phyloP scores from a whole-genome alignment of 1,284 basidiomycete species.

The Pterula multifida region DNA sequence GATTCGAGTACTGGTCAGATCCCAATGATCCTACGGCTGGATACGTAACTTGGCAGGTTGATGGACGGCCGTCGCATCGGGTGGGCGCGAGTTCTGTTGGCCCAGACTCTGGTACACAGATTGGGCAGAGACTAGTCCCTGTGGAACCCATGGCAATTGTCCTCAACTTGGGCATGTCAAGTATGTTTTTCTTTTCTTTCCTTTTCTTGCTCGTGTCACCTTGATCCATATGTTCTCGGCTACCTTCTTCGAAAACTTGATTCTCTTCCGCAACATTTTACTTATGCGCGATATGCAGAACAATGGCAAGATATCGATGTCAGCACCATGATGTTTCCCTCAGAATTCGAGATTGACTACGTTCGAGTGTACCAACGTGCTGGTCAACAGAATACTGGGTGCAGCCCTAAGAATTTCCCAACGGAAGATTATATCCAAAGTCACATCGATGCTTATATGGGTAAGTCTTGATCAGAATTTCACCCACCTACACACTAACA shows the following conservation, averaged over 20 bases:
- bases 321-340: constrained; percentile 47
- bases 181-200: constrained; percentile 22
- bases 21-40: constrained; percentile 38
- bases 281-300: constrained; percentile 29
- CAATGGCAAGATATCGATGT: constrained; percentile 37
- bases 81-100: constrained; percentile 44
- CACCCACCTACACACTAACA: too few species aligned
- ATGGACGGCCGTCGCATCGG: constrained; percentile 37
- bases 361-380: constrained; percentile 60
- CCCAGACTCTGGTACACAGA: constrained; percentile 38
- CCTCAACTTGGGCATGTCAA: constrained; percentile 53
- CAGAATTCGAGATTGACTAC: constrained; percentile 57
- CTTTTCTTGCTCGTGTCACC: not conserved
- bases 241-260: not conserved
- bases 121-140: constrained; percentile 55
- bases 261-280: not conserved
- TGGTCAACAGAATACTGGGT: constrained; percentile 38
- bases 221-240: too few species aligned
- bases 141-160: constrained; percentile 67
- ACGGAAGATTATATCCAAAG: constrained; percentile 54
- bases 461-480: not conserved
- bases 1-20: constrained; percentile 62
- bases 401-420: constrained; percentile 44
- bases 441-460: constrained; percentile 5
- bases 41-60: constrained; percentile 55